phyloP scores from a whole-genome alignment of 768 basidiomycete genomes.

The Lactarius akahatsu region DNA sequence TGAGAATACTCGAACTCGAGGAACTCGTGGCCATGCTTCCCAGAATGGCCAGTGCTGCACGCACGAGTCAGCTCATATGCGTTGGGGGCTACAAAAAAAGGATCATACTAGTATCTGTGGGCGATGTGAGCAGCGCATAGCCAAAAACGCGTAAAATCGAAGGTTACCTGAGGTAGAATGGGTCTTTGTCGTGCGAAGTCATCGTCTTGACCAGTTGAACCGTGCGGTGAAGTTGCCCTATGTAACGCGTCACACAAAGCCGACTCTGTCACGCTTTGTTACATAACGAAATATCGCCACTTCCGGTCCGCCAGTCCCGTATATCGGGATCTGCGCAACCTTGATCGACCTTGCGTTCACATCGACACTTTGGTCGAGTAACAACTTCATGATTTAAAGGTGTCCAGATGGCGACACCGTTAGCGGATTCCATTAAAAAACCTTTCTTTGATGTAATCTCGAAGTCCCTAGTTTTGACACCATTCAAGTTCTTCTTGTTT shows the following conservation, averaged over 20 bases:
- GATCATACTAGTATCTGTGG: slow-evolving; percentile 52
- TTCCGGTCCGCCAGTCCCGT: too few relatives aligned
- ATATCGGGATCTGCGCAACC: too few relatives aligned
- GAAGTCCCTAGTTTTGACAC: too few relatives aligned
- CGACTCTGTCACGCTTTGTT: not conserved
- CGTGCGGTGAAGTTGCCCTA: not conserved
- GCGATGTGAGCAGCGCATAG: slow-evolving; percentile 1
- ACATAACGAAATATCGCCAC: not conserved
- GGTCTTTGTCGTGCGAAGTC: slow-evolving; percentile 29
- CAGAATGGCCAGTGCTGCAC: slow-evolving; percentile 87
- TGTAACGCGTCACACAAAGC: slow-evolving; percentile 8
- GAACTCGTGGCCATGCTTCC: slow-evolving; percentile 97
- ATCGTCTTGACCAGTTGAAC: slow-evolving; percentile 9
- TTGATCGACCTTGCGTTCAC: too few relatives aligned
- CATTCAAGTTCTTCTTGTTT: too few relatives aligned
- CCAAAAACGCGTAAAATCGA: not conserved
- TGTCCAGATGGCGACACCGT: too few relatives aligned
- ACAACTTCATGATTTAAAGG: too few relatives aligned
- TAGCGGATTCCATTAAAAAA: too few relatives aligned
- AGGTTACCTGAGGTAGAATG: slow-evolving; percentile 29
- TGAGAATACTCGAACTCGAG: slow-evolving; percentile 98
- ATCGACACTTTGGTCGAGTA: too few relatives aligned
- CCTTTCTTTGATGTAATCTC: too few relatives aligned
- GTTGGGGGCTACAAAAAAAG: not conserved
- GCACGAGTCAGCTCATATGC: slow-evolving; percentile 33